Evolutionary conservation across 1,284 basidiomycete species (phyloP), one percentile per base, ranked within the genome.

Genomic region (Takashimella koratensis): DNA sequence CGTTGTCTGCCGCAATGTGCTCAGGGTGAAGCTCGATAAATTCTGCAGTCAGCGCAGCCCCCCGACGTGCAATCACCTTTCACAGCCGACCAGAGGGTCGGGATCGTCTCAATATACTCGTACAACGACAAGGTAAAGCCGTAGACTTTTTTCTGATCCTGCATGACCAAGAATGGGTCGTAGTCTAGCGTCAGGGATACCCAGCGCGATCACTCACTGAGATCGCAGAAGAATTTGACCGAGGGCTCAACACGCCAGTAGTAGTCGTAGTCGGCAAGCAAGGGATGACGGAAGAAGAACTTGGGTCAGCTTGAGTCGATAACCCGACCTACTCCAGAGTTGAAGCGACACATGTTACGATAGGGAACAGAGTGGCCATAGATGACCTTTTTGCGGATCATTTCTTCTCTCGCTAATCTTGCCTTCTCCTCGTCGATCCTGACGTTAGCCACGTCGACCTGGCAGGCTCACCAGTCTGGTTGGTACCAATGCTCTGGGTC

Each of bases 191-290:
- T 51, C 13, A 40, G 23, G 40, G 53, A 51, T 20, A 25, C 47
- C 12, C 21, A 13, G 26, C 44, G 4, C 40, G 26, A 21, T 22
- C 11, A 65, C 70, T 56, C 47, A 72, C 71, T 53, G 43, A 90
- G 55, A 62, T 90, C 85, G 65, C 90, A 92, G 69, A 83, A 87
- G 68, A 83, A 87, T 67, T 84, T 82, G 57, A 90, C 84, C 47
- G 82, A 81, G 2, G 88, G 88, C 81, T 83, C 81, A 72, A 90
- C 84, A 66, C 86, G 85, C 94, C 94, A 97, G 77, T 97, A 97
- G 77, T 94, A 97, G 66, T 85, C 87, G 77, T 88, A 93, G 50
- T 84, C 79, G 58, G 85, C 82, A 41, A 94, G 78, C 12, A 94
- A 78, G 59, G 85, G 83, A 64, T 93, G 89, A 41, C 81, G 79